Evolutionary conservation across 1,139 yeast species (phyloP), one percentile per base, ranked within the genome.

Genomic region (Nakaseomyces glabratus): DNA sequence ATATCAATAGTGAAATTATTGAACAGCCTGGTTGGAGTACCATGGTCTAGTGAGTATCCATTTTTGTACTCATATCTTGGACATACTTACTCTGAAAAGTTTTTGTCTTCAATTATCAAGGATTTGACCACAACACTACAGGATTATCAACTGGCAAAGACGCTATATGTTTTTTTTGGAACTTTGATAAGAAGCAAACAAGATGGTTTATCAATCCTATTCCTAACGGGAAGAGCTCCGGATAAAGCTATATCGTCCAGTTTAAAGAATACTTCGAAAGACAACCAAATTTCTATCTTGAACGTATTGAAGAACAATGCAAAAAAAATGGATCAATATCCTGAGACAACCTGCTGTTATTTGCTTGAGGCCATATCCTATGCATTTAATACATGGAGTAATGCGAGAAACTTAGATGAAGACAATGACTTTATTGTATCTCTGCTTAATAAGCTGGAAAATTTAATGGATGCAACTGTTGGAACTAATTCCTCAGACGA

Each of bases 61-160:
- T 84, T 95, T 1, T 61, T 90, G 36, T 63, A 88, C 28, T 82
- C 96, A 0, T 86, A 84, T 53, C 61, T 88, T 35, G 93, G 94
- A 3, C 66, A 71, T 13, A 65, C 68, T 16, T 68, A 72, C 44
- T 71, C 95, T 0, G 71, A 69, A 29, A 61, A 73, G 7, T 64
- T 90, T 24, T 63, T 82, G 12, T 65, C 69, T 14, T 69, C 78
- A 2, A 56, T 88, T 28, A 69, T 75, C 0, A 51, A 68, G 1
- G 88, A 84, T 43, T 63, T 85, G 44, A 69, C 71, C 21, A 73
- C 73, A 45, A 64, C 72, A 1, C 65, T 78, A 42, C 82, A 75
- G 45, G 73, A 72, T 36, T 71, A 69, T 40, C 59, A 58, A 11
- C 62, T 80, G 28, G 70, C 79, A 39, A 70, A 74, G 17, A 64